phyloP scores from a whole-genome alignment of 2,329 filamentous ascomycete genomes.

The Ophiostoma sp. region DNA sequence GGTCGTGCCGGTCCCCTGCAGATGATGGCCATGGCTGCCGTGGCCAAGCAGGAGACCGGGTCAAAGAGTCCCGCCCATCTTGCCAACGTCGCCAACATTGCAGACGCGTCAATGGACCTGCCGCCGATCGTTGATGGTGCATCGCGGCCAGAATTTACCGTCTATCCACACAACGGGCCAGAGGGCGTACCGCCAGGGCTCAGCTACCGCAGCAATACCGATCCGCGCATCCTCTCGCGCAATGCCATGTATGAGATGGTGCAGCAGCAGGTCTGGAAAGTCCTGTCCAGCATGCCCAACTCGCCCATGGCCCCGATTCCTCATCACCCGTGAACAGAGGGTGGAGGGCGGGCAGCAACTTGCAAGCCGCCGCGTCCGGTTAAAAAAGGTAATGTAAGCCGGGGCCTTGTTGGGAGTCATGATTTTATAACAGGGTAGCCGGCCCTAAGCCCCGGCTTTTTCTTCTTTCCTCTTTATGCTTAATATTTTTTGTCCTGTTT shows the following conservation, averaged over 20 bases:
- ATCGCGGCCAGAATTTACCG: not conserved
- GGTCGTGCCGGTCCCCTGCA: not conserved
- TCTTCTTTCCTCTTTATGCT: not conserved
- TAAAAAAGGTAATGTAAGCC: not conserved
- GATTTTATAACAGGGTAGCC: not conserved
- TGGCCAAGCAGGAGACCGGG: not conserved
- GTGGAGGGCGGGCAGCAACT: not conserved
- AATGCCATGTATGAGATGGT: slow-evolving; percentile 17
- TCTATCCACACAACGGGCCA: not conserved
- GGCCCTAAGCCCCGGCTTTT: not conserved
- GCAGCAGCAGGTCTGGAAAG: slow-evolving; percentile 18
- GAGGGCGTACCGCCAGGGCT: not conserved
- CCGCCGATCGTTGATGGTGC: not conserved
- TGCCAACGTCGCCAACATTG: not conserved
- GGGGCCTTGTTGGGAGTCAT: not conserved
- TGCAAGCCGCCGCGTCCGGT: not conserved
- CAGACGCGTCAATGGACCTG: not conserved
- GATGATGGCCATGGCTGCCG: not conserved
- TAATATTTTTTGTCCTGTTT: not conserved
- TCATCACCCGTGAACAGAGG: not conserved
- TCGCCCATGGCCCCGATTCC: slow-evolving; percentile 1
- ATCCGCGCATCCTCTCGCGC: not conserved
- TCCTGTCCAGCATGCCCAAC: slow-evolving; percentile 15
- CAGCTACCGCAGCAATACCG: not conserved
- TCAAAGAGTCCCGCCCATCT: not conserved